Evolutionary conservation across 1,284 basidiomycete species (phyloP).

Genomic region (Ganoderma leucocontextum): DNA sequence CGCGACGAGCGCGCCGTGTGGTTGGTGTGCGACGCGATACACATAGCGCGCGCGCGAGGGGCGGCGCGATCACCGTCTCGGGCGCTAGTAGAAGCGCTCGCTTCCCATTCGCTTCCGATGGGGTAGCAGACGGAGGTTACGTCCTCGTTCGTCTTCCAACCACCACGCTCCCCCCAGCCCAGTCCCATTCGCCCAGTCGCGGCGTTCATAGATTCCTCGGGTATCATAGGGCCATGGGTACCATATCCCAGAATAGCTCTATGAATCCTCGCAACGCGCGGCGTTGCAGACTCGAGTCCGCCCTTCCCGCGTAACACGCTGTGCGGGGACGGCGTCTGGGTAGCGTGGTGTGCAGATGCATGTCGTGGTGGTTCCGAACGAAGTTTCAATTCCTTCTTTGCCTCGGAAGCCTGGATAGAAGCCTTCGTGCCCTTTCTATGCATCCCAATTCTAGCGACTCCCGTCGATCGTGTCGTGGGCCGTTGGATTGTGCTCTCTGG

Average conservation of each 20-base stretch:
- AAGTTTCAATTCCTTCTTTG: constrained; percentile 9
- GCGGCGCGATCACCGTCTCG: constrained; percentile 6
- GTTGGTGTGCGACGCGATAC: background rate
- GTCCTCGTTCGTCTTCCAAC: constrained; percentile 2
- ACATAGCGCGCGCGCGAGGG: constrained; percentile 15
- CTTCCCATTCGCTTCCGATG: constrained; percentile 9
- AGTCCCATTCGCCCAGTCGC: background rate
- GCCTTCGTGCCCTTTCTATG: constrained; percentile 15
- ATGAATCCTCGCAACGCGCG: constrained; percentile 2
- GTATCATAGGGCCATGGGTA: constrained; percentile 8
- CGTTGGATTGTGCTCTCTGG: background rate
- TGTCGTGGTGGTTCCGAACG: background rate
- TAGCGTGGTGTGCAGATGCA: background rate
- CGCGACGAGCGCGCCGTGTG: constrained; percentile 9
- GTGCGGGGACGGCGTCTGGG: constrained; percentile 1
- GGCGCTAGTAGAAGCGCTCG: constrained; percentile 5
- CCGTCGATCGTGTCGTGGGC: constrained; percentile 14
- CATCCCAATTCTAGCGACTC: constrained; percentile 13
- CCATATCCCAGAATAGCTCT: background rate
- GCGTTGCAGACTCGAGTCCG: constrained; percentile 7
- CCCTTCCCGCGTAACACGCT: background rate
- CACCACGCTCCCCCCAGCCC: constrained; percentile 2
- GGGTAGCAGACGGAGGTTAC: constrained; percentile 3
- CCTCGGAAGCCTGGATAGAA: constrained; percentile 15
- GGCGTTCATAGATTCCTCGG: constrained; percentile 5